Evolutionary conservation across 306 rosid species (phyloP).

Genomic region (Fragaria vesca): DNA sequence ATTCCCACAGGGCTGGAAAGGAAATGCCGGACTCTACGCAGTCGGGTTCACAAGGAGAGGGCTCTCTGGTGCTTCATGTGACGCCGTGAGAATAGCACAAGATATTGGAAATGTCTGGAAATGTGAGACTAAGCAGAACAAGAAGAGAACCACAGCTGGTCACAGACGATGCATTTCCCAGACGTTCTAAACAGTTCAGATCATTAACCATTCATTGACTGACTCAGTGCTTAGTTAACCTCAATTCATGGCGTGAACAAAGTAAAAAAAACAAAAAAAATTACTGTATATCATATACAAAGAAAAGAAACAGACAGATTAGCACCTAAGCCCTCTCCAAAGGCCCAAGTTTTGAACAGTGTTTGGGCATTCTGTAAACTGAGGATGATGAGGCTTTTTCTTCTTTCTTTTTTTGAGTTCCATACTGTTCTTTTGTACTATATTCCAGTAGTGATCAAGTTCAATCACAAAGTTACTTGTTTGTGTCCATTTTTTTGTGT

Average conservation of each 20-base stretch:
- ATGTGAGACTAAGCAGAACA: conserved; percentile 58
- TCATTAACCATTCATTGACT: conserved; percentile 10
- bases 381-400: conserved; percentile 73
- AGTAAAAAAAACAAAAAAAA: neutral
- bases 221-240: conserved; percentile 21
- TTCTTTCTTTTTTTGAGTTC: conserved; percentile 1
- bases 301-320: conserved; percentile 21
- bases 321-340: conserved; percentile 69
- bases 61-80: conserved; percentile 77
- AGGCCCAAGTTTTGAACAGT: conserved; percentile 48
- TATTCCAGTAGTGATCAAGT: conserved; percentile 30
- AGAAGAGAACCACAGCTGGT: conserved; percentile 52
- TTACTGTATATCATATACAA: conserved; percentile 30
- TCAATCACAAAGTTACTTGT: conserved; percentile 22
- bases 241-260: conserved; percentile 9
- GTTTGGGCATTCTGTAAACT: conserved; percentile 57
- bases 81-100: conserved; percentile 71
- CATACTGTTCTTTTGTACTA: conserved; percentile 34
- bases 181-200: conserved; percentile 36
- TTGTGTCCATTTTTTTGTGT: neutral
- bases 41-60: conserved; percentile 97
- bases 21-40: conserved; percentile 78
- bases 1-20: conserved; percentile 90
- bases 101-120: conserved; percentile 81
- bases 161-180: conserved; percentile 85